Evolutionary conservation across 2,329 filamentous ascomycete species (phyloP), one percentile per base, ranked within the genome.

Genomic region (Aspergillus pseudoglaucus): DNA sequence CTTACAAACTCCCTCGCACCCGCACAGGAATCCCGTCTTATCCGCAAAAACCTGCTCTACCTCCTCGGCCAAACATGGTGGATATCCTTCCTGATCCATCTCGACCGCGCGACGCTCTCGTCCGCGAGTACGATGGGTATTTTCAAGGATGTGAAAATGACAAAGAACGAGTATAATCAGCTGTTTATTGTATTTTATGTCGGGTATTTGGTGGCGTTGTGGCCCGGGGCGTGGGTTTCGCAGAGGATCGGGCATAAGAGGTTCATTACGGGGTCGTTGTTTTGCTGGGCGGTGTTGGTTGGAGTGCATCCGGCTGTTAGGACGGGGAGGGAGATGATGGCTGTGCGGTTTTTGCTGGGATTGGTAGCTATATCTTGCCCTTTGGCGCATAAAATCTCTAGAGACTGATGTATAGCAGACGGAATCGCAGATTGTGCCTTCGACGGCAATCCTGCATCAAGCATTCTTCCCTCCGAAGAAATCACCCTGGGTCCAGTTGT

Each of bases 391-490:
- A n/a, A n/a, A n/a, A n/a, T n/a, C n/a, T n/a, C n/a, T n/a, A n/a
- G n/a, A n/a, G n/a, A n/a, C 22, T 22, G 22, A 22, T 4, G 6
- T 5, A 6, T 4, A 4, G 25, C 20, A 61, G 59, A 59, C 59
- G 18, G 56, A 61, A 44, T 59, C 58, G 1, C 59, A 61, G 30
- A 61, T 59, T 27, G 54, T 62, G 1, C 59, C 56, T 2, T 59
- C 53, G n/a, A 60, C 56, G n/a, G 59, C 58, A 2, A 54, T 62
- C 10, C 51, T 62, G 14, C 59, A 62, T 38, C 59, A 61, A 45
- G 54, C 58, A 10, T 59, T 62, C 39, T 62, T 62, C 32, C 53
- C 59, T n/a, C 59, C 59, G 6, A 57, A 55, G 46, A 58, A 58
- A 39, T 61, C 59, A 15, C 59, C 59, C 6, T 62, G 59, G 59